Conservation (phyloP, 2,329 filamentous ascomycete genomes). For the Paraconiothyrium sp. region DNA sequence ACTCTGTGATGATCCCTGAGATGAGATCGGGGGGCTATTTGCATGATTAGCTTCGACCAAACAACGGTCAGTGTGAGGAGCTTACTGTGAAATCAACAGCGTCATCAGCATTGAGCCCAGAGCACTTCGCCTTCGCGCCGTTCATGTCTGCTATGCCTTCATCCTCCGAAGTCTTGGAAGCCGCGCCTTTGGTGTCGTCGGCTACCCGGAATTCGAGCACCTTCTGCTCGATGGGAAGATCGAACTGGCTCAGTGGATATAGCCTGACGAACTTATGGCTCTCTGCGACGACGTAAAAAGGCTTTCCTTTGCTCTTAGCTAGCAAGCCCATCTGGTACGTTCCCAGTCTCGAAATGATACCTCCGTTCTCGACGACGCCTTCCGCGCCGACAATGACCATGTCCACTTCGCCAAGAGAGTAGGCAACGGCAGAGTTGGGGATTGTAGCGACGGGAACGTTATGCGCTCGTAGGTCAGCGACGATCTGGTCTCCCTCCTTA, state of each 20-base stretch:
- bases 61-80: neutral
- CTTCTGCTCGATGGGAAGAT: slow-evolving; percentile 81
- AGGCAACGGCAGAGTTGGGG: slow-evolving; percentile 77
- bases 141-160: slow-evolving; percentile 44
- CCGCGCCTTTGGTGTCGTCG: slow-evolving; percentile 42
- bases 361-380: slow-evolving; percentile 92
- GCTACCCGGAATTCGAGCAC: slow-evolving; percentile 76
- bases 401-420: slow-evolving; percentile 79
- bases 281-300: slow-evolving; percentile 91
- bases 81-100: slow-evolving; percentile 77
- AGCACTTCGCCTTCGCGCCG: slow-evolving; percentile 24
- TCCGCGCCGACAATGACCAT: slow-evolving; percentile 75
- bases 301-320: slow-evolving; percentile 75
- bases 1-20: slow-evolving; percentile 78
- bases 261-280: slow-evolving; percentile 96
- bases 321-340: slow-evolving; percentile 86
- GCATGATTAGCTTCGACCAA: slow-evolving; percentile 15
- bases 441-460: slow-evolving; percentile 88
- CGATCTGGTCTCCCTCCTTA: slow-evolving; percentile 73
- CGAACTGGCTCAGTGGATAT: slow-evolving; percentile 82
- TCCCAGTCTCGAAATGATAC: slow-evolving; percentile 88
- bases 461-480: slow-evolving; percentile 73
- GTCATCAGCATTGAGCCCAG: slow-evolving; percentile 48
- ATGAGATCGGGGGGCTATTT: slow-evolving; percentile 73
- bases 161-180: slow-evolving; percentile 57